These are phyloP conservation scores for Gastrolobium villosum DNA, from an alignment of 306 rosid genomes.

Conservation along the genomic window DNA sequence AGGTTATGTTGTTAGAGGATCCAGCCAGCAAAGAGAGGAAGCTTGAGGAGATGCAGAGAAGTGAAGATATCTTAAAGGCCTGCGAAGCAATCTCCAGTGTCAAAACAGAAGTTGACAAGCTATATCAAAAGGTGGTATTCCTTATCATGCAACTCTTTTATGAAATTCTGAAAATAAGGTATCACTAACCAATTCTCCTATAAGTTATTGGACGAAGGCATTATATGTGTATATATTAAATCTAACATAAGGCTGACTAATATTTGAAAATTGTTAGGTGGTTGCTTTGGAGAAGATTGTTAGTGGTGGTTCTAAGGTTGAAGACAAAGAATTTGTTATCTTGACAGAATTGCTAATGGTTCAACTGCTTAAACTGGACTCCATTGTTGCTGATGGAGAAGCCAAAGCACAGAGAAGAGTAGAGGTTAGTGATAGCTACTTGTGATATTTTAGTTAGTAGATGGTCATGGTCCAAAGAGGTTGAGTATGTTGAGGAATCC, in stretches of 20 bases:
- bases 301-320: slow-evolving; percentile 53
- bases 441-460: background rate
- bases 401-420: slow-evolving; percentile 67
- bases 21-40: slow-evolving; percentile 80
- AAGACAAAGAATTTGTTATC: slow-evolving; percentile 58
- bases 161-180: background rate
- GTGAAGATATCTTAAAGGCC: slow-evolving; percentile 50
- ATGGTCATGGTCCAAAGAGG: background rate
- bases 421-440: slow-evolving; percentile 59
- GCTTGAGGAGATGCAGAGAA: slow-evolving; percentile 63
- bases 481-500: too few relatives aligned
- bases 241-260: background rate
- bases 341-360: slow-evolving; percentile 73
- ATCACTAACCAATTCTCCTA: too few relatives aligned
- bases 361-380: slow-evolving; percentile 75
- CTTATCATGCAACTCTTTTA: background rate
- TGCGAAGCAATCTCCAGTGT: slow-evolving; percentile 60
- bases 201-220: too few relatives aligned
- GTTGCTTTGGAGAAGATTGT: slow-evolving; percentile 57
- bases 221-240: too few relatives aligned
- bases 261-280: slow-evolving; percentile 53
- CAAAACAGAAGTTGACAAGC: slow-evolving; percentile 65
- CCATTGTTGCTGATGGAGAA: slow-evolving; percentile 70
- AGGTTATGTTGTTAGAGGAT: slow-evolving; percentile 73
- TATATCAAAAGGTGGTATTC: slow-evolving; percentile 67